Percentiles rank a stretch among this genome's conserved stretches.
These are phyloP conservation scores for Scutellaria minor DNA, from an alignment of 257 asterid genomes.

Conservation along the genomic window DNA sequence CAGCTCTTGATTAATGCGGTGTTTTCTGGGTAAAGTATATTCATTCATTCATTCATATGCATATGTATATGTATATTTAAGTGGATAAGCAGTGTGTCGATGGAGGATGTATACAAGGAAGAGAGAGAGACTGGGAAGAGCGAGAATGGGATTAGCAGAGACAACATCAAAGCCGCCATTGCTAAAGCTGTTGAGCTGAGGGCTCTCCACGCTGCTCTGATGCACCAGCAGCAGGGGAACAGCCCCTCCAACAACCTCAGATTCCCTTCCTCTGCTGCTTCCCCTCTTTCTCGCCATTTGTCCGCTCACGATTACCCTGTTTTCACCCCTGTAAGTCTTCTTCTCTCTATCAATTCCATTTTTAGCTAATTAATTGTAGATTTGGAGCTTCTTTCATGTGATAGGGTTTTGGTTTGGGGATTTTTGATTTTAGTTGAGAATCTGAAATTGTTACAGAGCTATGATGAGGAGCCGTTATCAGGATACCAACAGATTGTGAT, in stretches of 20 bases:
- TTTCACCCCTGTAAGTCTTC: constrained; percentile 79
- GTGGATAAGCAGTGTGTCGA: constrained; percentile 20
- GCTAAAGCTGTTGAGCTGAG: constrained; percentile 90
- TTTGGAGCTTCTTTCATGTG: not conserved
- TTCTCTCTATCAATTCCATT: not conserved
- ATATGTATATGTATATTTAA: not conserved
- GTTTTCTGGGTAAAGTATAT: constrained; percentile 22
- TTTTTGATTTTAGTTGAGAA: not conserved
- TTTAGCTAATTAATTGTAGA: not conserved
- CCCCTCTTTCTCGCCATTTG: constrained; percentile 73
- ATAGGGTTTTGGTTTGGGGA: not conserved
- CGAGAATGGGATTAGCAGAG: constrained; percentile 47
- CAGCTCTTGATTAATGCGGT: not conserved
- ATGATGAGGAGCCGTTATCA: constrained; percentile 73
- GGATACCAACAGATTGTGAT: constrained; percentile 59
- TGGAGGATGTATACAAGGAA: constrained; percentile 51
- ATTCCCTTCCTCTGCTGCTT: constrained; percentile 51
- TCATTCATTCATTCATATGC: not conserved
- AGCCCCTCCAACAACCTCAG: constrained; percentile 52
- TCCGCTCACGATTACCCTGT: constrained; percentile 94
- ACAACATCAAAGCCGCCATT: constrained; percentile 72
- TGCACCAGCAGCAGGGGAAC: constrained; percentile 51
- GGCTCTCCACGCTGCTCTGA: constrained; percentile 83
- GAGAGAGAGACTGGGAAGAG: constrained; percentile 28
- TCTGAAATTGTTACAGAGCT: constrained; percentile 55